phyloP scores from a whole-genome alignment of 129 eudicot genomes.

The Flaveria ramosissima region DNA sequence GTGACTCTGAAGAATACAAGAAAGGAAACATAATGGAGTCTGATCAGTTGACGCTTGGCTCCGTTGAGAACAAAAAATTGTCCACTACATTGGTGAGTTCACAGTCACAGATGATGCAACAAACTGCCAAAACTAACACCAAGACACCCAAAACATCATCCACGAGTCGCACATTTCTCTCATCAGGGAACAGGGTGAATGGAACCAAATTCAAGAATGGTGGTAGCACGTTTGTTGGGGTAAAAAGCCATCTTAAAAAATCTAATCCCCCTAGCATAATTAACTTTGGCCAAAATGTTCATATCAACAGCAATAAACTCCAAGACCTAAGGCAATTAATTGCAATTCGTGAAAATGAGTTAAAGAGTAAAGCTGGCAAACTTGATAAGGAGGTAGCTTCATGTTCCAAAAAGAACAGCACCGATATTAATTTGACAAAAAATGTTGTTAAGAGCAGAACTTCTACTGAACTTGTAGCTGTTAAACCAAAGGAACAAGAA shows the following conservation, averaged over 20 bases:
- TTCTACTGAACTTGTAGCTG: slow-evolving; percentile 29
- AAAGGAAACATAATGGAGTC: slow-evolving; percentile 25
- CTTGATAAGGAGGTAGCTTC: slow-evolving; percentile 44
- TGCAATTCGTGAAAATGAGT: slow-evolving; percentile 73
- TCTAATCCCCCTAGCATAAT: slow-evolving; percentile 30
- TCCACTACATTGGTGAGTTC: slow-evolving; percentile 38
- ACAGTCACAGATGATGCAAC: slow-evolving; percentile 35
- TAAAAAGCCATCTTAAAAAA: slow-evolving; percentile 36
- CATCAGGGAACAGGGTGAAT: slow-evolving; percentile 42
- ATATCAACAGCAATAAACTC: slow-evolving; percentile 52
- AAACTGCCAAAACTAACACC: slow-evolving; percentile 32
- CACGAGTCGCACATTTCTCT: slow-evolving; percentile 42
- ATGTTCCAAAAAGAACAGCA: slow-evolving; percentile 34
- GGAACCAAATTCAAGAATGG: slow-evolving; percentile 41
- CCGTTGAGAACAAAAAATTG: slow-evolving; percentile 28
- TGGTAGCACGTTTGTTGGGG: slow-evolving; percentile 32
- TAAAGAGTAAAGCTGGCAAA: slow-evolving; percentile 50
- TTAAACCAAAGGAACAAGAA: slow-evolving; percentile 49
- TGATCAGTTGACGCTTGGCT: slow-evolving; percentile 31
- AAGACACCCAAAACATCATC: slow-evolving; percentile 46
- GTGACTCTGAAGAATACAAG: slow-evolving; percentile 55
- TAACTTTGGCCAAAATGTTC: slow-evolving; percentile 41
- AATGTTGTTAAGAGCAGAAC: slow-evolving; percentile 32
- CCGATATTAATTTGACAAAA: slow-evolving; percentile 22
- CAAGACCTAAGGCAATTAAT: slow-evolving; percentile 76